A percentile compares a stretch with the other conserved stretches of the same genome.
These are phyloP conservation scores for Lasiodiplodia gonubiensis DNA, from an alignment of 2,329 filamentous ascomycete genomes.

Conservation along the genomic window DNA sequence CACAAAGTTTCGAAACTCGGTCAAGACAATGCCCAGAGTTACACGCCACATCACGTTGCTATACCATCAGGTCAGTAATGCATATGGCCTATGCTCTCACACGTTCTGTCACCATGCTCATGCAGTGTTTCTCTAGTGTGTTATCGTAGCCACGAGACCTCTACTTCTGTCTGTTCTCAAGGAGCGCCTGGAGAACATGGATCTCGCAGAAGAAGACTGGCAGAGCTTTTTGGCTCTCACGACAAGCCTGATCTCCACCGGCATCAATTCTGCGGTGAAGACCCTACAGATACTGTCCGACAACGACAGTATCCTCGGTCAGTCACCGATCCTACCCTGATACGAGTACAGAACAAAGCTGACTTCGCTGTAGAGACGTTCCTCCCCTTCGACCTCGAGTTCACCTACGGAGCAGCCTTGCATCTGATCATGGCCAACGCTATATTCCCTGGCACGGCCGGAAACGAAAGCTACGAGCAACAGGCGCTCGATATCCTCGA, in stretches of 20 bases:
- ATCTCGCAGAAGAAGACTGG: neutral
- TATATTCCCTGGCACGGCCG: neutral
- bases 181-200: constrained; percentile 1
- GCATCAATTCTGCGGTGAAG: constrained; percentile 4
- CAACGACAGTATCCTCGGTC: neutral
- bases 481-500: neutral
- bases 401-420: neutral
- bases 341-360: neutral
- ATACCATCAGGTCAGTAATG: neutral
- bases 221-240: constrained; percentile 9
- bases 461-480: neutral
- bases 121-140: neutral
- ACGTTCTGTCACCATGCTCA: no score
- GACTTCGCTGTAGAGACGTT: neutral
- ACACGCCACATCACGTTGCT: neutral
- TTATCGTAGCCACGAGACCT: neutral
- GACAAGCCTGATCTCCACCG: constrained; percentile 6
- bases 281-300: neutral
- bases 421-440: constrained; percentile 10
- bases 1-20: neutral
- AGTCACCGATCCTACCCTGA: neutral
- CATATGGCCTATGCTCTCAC: neutral
- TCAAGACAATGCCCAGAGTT: neutral
- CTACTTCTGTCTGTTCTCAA: constrained; percentile 8
- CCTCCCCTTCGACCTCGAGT: neutral